Evolutionary conservation across 305 asterid genomes (phyloP).

Genomic region (Solanum hybrid): DNA sequence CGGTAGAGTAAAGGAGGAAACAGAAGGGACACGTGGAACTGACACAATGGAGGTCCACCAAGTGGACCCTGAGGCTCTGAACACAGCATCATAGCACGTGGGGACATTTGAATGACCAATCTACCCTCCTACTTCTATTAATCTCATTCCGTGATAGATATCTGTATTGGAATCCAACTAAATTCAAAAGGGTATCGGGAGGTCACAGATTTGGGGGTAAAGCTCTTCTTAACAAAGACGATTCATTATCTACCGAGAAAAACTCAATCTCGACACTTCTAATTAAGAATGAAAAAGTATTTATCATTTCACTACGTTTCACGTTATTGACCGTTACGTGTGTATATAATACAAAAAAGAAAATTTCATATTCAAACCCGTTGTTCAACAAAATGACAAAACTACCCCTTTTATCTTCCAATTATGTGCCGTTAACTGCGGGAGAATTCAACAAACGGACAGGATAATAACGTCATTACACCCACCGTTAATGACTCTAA

Average conservation of each 20-base stretch:
- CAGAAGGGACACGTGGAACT: neutral
- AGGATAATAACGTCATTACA: constrained; percentile 23
- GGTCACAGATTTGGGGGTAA: neutral
- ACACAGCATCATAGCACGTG: constrained; percentile 36
- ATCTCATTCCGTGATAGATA: neutral
- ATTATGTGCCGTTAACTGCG: constrained; percentile 25
- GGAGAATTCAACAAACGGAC: constrained; percentile 12
- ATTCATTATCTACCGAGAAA: neutral
- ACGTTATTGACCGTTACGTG: neutral
- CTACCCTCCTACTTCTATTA: neutral
- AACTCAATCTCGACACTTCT: neutral
- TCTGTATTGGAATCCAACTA: neutral
- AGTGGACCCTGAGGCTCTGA: constrained; percentile 12
- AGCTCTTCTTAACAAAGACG: rapidly evolving
- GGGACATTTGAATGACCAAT: constrained; percentile 15
- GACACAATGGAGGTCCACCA: constrained; percentile 18
- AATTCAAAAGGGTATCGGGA: neutral
- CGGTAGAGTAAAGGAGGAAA: constrained; percentile 19
- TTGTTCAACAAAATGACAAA: constrained; percentile 30
- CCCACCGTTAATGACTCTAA: neutral
- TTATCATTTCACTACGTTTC: too few relatives aligned
- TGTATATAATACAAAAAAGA: neutral
- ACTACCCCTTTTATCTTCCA: constrained; percentile 30
- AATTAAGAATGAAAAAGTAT: too few relatives aligned
- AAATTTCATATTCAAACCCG: neutral